Evolutionary conservation across 306 rosid genomes (phyloP).

Genomic region (Rubus parviflorus): DNA sequence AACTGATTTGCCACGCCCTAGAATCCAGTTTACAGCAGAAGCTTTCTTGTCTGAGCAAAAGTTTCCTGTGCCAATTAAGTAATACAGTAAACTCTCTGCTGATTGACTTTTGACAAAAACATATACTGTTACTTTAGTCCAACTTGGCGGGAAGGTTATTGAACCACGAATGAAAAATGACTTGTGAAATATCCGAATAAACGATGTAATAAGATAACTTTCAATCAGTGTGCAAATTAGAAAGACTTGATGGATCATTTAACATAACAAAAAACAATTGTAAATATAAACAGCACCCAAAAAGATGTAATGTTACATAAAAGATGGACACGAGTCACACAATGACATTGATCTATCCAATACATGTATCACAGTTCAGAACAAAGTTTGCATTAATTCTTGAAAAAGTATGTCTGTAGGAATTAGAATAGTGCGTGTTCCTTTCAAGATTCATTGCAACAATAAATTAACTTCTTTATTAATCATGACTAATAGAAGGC

Average conservation of each 20-base stretch:
- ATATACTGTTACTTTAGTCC: neutral
- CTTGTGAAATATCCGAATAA: neutral
- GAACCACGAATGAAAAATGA: neutral
- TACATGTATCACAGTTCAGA: neutral
- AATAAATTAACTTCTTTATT: neutral
- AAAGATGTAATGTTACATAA: neutral
- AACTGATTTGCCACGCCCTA: slow-evolving; percentile 2
- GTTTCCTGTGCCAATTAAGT: slow-evolving; percentile 14
- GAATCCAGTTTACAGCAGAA: slow-evolving; percentile 4
- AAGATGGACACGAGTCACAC: neutral
- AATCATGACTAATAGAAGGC: neutral
- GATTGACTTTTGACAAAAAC: neutral
- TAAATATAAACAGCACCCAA: neutral
- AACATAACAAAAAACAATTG: neutral
- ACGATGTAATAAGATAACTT: neutral
- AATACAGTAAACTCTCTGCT: neutral
- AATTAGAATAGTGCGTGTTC: neutral
- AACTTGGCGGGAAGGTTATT: neutral
- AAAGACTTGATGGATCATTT: neutral
- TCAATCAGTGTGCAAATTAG: neutral
- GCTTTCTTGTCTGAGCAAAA: slow-evolving; percentile 60
- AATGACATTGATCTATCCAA: neutral
- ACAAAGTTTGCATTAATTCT: neutral
- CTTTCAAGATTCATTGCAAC: neutral
- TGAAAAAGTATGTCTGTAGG: neutral